Evolutionary conservation across 495 filamentous ascomycete genomes (phyloP), one percentile per base, ranked within the genome.

Genomic region (Amphirosellinia nigrospora): DNA sequence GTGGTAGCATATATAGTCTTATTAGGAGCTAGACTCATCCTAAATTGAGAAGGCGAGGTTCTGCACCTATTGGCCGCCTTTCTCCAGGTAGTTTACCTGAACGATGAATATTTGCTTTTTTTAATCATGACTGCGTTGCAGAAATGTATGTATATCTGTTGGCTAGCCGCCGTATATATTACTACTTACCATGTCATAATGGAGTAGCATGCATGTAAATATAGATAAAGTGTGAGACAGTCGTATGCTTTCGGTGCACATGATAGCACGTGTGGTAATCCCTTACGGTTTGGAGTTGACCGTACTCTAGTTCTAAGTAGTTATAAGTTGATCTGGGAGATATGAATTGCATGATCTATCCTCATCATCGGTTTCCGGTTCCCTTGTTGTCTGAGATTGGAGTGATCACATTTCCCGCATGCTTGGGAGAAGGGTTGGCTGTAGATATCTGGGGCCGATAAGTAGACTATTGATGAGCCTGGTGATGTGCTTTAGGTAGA

Each of bases 1-100:
- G 28, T 66, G 48, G 50, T 41, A 39, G 64, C 62, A 66, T 60
- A 38, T 39, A 66, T 60, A 38, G 39, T 28, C 15, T 30, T 50
- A 34, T 36, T 55, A 36, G 38, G 28, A 52, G 10, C 26, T 23
- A 15, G 55, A 61, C 41, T 41, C 65, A 41, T 68, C 39, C 28
- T 43, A n/a, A 41, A 66, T 32, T 6, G 38, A 28, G 64, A 34
- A 15, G 46, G 30, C 28, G 43, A 34, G 8, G 7, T 41, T 19
- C 11, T 16, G 36, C 2, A 16, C 28, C 45, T 64, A 36, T 48
- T 66, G 46, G 48, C 46, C 13, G n/a, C 30, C 30, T 55, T 53
- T 53, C 23, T 38, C 0, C 10, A 34, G 19, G 43, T 66, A 34
- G 38, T 21, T 66, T 39, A 7, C n/a, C 4, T 23, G 8, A 11